phyloP scores from a whole-genome alignment of 257 asterid genomes.

The Lantana camara region DNA sequence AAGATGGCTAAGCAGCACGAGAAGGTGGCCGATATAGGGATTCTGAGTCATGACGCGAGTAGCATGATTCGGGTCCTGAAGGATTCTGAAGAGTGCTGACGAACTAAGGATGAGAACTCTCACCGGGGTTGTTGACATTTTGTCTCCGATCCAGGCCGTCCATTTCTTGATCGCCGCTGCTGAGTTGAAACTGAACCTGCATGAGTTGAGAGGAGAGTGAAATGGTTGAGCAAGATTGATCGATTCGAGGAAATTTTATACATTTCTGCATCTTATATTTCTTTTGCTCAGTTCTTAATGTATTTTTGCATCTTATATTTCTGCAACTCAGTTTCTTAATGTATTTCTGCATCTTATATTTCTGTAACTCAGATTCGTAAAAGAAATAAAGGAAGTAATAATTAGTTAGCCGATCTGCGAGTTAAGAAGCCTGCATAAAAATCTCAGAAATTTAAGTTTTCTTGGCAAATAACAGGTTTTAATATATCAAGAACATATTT shows the following conservation, averaged over 20 bases:
- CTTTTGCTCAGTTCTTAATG: too few species aligned
- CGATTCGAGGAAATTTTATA: too few species aligned
- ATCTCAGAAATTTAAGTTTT: neutral
- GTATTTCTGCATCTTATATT: too few species aligned
- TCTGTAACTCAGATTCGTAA: too few species aligned
- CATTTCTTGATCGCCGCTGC: conserved; percentile 69
- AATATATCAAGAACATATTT: too few species aligned
- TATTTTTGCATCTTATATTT: too few species aligned
- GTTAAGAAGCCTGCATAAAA: too few species aligned
- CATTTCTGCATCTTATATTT: too few species aligned
- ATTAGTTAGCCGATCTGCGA: neutral
- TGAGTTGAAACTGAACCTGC: conserved; percentile 54
- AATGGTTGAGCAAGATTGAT: too few species aligned
- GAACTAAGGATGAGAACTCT: conserved; percentile 50
- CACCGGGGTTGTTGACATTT: conserved; percentile 20
- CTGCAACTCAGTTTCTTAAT: too few species aligned
- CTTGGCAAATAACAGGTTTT: too few species aligned
- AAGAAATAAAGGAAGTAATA: neutral
- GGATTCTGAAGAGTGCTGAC: conserved; percentile 44
- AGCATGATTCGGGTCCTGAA: conserved; percentile 28
- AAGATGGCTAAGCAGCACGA: conserved; percentile 47
- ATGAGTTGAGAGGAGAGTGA: conserved; percentile 53
- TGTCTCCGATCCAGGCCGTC: conserved; percentile 45
- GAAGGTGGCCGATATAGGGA: conserved; percentile 36
- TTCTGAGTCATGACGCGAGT: conserved; percentile 42